These are phyloP conservation scores for Solanum chacoense DNA, from an alignment of 305 asterid genomes.

Conservation along the genomic window DNA sequence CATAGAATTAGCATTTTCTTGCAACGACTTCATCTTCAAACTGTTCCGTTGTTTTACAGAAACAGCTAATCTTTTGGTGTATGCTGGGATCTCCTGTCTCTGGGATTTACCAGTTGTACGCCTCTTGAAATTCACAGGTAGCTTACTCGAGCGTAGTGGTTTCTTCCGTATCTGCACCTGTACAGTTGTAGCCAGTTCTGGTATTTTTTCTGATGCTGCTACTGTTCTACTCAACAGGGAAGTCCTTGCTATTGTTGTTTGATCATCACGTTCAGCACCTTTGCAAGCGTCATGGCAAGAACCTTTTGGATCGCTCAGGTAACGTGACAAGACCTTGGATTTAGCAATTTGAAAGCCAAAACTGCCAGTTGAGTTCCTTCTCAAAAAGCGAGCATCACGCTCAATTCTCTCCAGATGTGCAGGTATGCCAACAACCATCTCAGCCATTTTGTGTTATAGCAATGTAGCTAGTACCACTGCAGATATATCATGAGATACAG, in stretches of 20 bases:
- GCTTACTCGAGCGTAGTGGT: background rate
- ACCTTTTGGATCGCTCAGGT: slow-evolving; percentile 36
- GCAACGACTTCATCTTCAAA: slow-evolving; percentile 8
- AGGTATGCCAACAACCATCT: slow-evolving; percentile 3
- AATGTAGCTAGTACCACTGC: background rate
- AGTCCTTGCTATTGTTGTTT: slow-evolving; percentile 1
- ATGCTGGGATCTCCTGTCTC: slow-evolving; percentile 2
- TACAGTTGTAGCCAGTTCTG: background rate
- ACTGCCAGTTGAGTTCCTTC: slow-evolving; percentile 37
- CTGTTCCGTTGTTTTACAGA: slow-evolving; percentile 5
- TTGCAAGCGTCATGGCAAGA: slow-evolving; percentile 65
- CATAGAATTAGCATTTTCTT: background rate
- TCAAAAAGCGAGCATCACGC: slow-evolving; percentile 1
- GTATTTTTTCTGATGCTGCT: background rate
- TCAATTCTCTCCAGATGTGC: slow-evolving; percentile 11
- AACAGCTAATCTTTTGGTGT: background rate
- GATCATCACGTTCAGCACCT: slow-evolving; percentile 15
- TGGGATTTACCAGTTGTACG: background rate
- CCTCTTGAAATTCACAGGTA: background rate
- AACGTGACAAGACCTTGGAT: slow-evolving; percentile 24
- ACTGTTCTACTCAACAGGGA: background rate
- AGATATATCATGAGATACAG: background rate
- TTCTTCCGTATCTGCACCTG: slow-evolving; percentile 4
- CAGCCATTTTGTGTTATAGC: slow-evolving; percentile 2
- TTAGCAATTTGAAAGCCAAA: slow-evolving; percentile 3